Percentiles rank a stretch among this genome's conserved stretches.
These are phyloP conservation scores for Babesia ovata DNA, from an alignment of 169 alveolate genomes.

Conservation along the genomic window DNA sequence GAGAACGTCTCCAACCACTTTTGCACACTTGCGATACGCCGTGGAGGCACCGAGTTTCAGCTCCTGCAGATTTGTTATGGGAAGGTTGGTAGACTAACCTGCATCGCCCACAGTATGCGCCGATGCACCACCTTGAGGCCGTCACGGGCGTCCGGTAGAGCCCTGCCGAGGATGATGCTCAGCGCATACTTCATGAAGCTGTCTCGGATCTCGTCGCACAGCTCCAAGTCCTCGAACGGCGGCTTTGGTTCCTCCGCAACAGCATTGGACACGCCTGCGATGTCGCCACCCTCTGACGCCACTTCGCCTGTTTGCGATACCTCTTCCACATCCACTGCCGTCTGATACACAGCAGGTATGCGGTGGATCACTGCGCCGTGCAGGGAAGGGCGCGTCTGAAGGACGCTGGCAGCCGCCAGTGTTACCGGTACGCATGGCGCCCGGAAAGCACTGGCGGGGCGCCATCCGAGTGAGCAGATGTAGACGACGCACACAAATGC, in stretches of 20 bases:
- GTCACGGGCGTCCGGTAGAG: slow-evolving; percentile 84
- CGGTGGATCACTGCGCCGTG: background rate
- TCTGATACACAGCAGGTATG: background rate
- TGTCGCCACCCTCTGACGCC: slow-evolving; percentile 4
- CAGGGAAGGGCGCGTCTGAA: background rate
- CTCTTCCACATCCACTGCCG: background rate
- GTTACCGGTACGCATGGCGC: background rate
- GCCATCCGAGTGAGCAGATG: background rate
- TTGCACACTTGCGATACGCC: slow-evolving; percentile 80
- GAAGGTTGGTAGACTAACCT: slow-evolving; percentile 1
- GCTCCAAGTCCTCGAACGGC: slow-evolving; percentile 34
- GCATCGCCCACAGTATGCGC: slow-evolving; percentile 84
- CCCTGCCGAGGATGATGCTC: slow-evolving; percentile 80
- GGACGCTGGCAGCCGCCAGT: background rate
- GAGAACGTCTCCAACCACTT: slow-evolving; percentile 86
- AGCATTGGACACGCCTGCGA: background rate
- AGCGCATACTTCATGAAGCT: slow-evolving; percentile 80
- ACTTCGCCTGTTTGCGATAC: background rate
- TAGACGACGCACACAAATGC: too few relatives aligned
- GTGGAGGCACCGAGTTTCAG: slow-evolving; percentile 64
- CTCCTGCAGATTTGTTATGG: slow-evolving; percentile 31
- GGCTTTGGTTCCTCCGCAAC: slow-evolving; percentile 1
- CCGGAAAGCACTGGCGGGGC: background rate
- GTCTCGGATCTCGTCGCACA: slow-evolving; percentile 62
- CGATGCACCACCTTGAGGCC: slow-evolving; percentile 86